Evolutionary conservation across 192 early-diverging fungal genomes (phyloP).

Genomic region (Thamnidium elegans): DNA sequence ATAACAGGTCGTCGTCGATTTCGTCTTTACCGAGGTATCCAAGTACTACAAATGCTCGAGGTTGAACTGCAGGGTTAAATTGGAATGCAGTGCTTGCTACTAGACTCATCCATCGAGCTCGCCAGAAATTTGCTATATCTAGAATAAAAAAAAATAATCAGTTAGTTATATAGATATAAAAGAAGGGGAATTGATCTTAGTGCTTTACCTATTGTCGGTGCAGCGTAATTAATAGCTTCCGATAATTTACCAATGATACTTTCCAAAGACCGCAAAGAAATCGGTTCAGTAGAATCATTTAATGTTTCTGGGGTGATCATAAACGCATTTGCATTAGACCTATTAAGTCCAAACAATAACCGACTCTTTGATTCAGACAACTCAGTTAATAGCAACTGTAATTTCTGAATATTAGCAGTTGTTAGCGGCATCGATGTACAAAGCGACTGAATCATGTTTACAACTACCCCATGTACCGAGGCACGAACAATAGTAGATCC

Average conservation of each 20-base stretch:
- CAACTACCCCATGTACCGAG: slow-evolving; percentile 87
- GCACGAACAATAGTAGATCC: slow-evolving; percentile 81
- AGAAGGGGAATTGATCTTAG: background rate
- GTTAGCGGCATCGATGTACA: slow-evolving; percentile 56
- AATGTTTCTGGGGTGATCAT: slow-evolving; percentile 55
- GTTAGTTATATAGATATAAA: background rate
- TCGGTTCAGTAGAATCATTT: slow-evolving; percentile 43
- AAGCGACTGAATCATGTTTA: slow-evolving; percentile 86
- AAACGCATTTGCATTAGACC: slow-evolving; percentile 64
- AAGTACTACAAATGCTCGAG: slow-evolving; percentile 86
- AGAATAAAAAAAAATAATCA: background rate
- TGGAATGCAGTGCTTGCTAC: slow-evolving; percentile 89
- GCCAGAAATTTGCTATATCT: slow-evolving; percentile 77
- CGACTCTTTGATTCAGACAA: slow-evolving; percentile 78
- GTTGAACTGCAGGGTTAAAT: slow-evolving; percentile 88
- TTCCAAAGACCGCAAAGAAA: slow-evolving; percentile 47
- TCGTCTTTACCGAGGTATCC: slow-evolving; percentile 84
- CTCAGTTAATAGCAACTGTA: slow-evolving; percentile 65
- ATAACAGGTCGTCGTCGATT: slow-evolving; percentile 86
- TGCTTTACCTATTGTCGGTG: slow-evolving; percentile 54
- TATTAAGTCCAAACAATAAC: slow-evolving; percentile 71
- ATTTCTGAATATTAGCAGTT: slow-evolving; percentile 46
- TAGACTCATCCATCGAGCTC: slow-evolving; percentile 86
- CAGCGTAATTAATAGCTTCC: slow-evolving; percentile 61
- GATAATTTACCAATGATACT: slow-evolving; percentile 58